A percentile compares a stretch with the other conserved stretches of the same genome.
phyloP scores from a whole-genome alignment of 2,329 filamentous ascomycete genomes.

The Magnaporthiopsis incrustans region DNA sequence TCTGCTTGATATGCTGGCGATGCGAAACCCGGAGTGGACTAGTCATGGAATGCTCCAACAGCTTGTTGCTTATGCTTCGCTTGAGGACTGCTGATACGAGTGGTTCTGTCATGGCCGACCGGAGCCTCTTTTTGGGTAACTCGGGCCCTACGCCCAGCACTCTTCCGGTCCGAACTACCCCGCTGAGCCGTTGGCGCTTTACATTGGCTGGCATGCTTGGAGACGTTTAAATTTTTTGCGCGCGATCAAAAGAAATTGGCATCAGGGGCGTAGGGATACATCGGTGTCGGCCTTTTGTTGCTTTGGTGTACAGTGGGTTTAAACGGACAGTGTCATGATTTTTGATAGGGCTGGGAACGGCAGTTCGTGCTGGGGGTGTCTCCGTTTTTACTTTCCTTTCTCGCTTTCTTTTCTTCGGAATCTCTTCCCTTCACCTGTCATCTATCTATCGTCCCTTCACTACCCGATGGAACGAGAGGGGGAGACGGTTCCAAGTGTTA shows the following conservation, averaged over 20 bases:
- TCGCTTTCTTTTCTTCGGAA: background rate
- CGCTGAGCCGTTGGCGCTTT: too few relatives aligned
- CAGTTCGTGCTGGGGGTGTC: background rate
- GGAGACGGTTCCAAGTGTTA: background rate
- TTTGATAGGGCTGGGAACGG: background rate
- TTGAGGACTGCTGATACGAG: constrained; percentile 27
- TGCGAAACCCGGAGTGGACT: constrained; percentile 53
- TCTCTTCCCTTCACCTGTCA: background rate
- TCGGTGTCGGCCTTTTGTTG: background rate
- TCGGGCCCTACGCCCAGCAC: background rate
- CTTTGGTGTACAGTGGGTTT: background rate
- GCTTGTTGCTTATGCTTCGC: constrained; percentile 54
- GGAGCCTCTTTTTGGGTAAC: too few relatives aligned
- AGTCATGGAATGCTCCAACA: constrained; percentile 61
- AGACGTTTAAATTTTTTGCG: background rate
- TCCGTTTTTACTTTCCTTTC: background rate
- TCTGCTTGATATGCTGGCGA: constrained; percentile 58
- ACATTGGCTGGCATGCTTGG: too few relatives aligned
- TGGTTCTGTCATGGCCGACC: too few relatives aligned
- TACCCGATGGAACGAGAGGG: background rate
- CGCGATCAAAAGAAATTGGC: background rate
- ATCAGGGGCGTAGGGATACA: background rate
- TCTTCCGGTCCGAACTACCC: background rate
- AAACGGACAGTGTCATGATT: background rate
- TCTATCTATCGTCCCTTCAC: background rate